A percentile compares a stretch with the other conserved stretches of the same genome.
Conservation (phyloP, 2,329 filamentous ascomycete species). For the Talaromyces sp. region DNA sequence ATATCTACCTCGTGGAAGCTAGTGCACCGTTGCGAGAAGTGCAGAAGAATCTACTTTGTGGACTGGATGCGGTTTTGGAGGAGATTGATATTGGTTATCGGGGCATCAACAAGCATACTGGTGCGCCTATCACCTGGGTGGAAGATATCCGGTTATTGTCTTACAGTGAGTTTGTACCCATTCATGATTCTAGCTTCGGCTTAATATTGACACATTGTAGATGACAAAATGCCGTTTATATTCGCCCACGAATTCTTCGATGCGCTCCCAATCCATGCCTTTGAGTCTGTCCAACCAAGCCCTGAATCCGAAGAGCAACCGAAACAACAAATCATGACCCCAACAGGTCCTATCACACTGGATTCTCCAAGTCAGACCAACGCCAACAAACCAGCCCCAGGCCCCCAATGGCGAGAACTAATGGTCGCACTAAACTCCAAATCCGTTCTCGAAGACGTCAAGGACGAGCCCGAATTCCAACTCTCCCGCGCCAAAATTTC, state of each 20-base stretch:
- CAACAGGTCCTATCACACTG: constrained; percentile 47
- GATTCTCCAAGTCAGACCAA: constrained; percentile 35
- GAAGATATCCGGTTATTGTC: constrained; percentile 85
- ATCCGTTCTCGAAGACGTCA: constrained; percentile 52
- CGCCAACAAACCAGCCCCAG: constrained; percentile 39
- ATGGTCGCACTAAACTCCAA: constrained; percentile 68
- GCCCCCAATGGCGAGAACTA: constrained; percentile 76
- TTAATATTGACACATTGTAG: constrained; percentile 19
- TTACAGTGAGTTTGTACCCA: constrained; percentile 50
- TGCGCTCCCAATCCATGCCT: constrained; percentile 91
- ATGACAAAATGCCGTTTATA: constrained; percentile 80
- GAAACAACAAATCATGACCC: constrained; percentile 49
- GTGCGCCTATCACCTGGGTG: constrained; percentile 79
- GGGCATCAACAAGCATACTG: constrained; percentile 72
- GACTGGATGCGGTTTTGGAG: constrained; percentile 62
- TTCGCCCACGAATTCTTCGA: constrained; percentile 99
- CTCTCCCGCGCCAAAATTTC: constrained; percentile 71
- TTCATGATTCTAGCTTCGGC: too few species aligned
- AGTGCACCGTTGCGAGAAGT: constrained; percentile 72
- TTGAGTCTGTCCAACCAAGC: constrained; percentile 68
- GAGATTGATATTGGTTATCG: constrained; percentile 72
- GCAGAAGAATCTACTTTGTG: constrained; percentile 81
- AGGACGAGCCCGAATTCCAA: constrained; percentile 75
- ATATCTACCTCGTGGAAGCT: constrained; percentile 94
- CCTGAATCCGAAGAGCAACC: constrained; percentile 41